Evolutionary conservation across 768 basidiomycete species (phyloP).

Genomic region (Psilocybe cyanescens): DNA sequence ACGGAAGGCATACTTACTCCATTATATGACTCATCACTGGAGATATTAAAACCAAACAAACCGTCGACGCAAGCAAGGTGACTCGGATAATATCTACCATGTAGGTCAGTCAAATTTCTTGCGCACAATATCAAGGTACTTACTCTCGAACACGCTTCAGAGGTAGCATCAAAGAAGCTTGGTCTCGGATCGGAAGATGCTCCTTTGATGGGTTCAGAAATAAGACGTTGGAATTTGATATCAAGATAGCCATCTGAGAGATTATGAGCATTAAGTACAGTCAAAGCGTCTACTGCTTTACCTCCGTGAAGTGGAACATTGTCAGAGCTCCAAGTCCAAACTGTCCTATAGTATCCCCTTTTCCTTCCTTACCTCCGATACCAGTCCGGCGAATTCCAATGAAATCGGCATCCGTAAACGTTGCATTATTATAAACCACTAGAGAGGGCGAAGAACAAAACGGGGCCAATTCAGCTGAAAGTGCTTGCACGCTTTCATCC

Average conservation of each 20-base stretch:
- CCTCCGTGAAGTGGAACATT: conserved; percentile 58
- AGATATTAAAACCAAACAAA: conserved; percentile 41
- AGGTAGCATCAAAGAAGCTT: conserved; percentile 33
- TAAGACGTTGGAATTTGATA: conserved; percentile 34
- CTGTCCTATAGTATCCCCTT: conserved; percentile 46
- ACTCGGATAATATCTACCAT: conserved; percentile 41
- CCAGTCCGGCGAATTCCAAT: conserved; percentile 48
- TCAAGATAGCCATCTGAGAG: conserved; percentile 33
- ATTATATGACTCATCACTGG: conserved; percentile 30
- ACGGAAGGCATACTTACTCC: conserved; percentile 39
- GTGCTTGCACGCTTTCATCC: background rate
- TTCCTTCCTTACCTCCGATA: conserved; percentile 44
- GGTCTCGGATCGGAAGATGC: conserved; percentile 39
- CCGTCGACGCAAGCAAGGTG: conserved; percentile 44
- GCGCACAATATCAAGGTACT: background rate
- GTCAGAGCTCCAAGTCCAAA: conserved; percentile 57
- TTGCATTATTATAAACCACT: conserved; percentile 47
- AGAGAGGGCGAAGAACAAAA: conserved; percentile 42
- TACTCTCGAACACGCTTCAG: conserved; percentile 40
- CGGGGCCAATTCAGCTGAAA: conserved; percentile 37
- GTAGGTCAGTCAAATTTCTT: background rate
- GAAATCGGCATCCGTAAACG: conserved; percentile 47
- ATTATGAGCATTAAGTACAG: background rate
- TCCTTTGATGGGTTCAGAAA: conserved; percentile 51
- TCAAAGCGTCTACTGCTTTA: conserved; percentile 20